A percentile compares a stretch with the other conserved stretches of the same genome.
Conservation (phyloP, 345 rosid genomes). For the Aquilaria yunnanensis region DNA sequence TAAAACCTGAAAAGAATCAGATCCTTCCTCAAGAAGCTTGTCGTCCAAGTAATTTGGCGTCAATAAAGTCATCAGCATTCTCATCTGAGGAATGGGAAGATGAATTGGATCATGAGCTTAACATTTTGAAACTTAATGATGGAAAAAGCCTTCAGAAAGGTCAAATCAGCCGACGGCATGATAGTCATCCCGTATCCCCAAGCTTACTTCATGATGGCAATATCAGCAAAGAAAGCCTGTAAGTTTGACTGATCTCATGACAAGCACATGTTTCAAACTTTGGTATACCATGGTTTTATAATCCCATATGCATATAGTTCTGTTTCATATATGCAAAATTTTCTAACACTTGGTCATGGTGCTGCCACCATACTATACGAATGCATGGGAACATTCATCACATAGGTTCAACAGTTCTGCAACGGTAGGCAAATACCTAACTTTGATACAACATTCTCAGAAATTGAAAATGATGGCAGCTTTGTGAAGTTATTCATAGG, state of each 20-base stretch:
- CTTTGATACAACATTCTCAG: no score
- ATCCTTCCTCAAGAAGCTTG: slow-evolving; percentile 75
- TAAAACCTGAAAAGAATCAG: slow-evolving; percentile 89
- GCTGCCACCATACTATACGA: no score
- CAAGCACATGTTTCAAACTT: not conserved
- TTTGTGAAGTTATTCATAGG: no score
- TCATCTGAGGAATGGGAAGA: slow-evolving; percentile 69
- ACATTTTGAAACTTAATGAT: slow-evolving; percentile 53
- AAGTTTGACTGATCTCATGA: slow-evolving; percentile 31
- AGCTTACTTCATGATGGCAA: slow-evolving; percentile 68
- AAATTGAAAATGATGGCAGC: no score
- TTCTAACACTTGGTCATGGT: no score
- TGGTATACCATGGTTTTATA: no score
- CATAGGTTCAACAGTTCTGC: no score
- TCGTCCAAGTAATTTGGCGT: slow-evolving; percentile 42
- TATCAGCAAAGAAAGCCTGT: slow-evolving; percentile 78
- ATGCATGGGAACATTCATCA: no score
- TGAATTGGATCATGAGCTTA: slow-evolving; percentile 60
- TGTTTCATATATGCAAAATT: no score
- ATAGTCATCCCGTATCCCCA: slow-evolving; percentile 67
- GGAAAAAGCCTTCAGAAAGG: slow-evolving; percentile 48
- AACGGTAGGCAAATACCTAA: no score
- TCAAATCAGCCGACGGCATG: slow-evolving; percentile 35
- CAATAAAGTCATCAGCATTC: slow-evolving; percentile 37
- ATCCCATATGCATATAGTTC: not conserved